phyloP scores from a whole-genome alignment of 2,329 filamentous ascomycete genomes.

The Endoconidiophora polonica region DNA sequence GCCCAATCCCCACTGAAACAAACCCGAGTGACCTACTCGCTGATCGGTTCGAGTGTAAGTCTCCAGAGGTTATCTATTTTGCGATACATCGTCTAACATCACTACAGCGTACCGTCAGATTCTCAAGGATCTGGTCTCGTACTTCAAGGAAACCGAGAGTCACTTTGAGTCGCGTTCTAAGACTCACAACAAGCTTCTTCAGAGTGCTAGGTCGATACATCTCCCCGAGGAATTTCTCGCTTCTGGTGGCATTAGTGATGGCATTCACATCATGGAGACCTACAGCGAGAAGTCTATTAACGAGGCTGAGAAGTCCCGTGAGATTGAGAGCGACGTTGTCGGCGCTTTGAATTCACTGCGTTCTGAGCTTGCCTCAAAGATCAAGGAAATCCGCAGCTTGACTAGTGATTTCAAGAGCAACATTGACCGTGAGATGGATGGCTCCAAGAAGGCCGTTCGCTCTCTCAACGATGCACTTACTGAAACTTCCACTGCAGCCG shows the following conservation, averaged over 20 bases:
- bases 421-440: conserved; percentile 87
- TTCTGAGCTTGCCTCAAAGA: conserved; percentile 84
- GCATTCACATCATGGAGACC: conserved; percentile 59
- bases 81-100: conserved; percentile 3
- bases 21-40: conserved; percentile 79
- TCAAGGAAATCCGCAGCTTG: conserved; percentile 92
- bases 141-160: conserved; percentile 80
- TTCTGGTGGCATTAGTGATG: conserved; percentile 75
- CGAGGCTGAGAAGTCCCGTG: conserved; percentile 75
- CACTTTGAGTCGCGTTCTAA: conserved; percentile 81
- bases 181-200: conserved; percentile 63
- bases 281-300: conserved; percentile 67
- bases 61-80: background rate
- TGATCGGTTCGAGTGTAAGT: conserved; percentile 71
- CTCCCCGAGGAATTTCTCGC: conserved; percentile 61
- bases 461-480: conserved; percentile 68
- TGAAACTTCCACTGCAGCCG: conserved; percentile 51
- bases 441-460: conserved; percentile 61
- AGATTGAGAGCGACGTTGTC: conserved; percentile 86
- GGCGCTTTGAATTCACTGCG: conserved; percentile 69
- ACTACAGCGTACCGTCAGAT: conserved; percentile 76
- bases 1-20: conserved; percentile 73
- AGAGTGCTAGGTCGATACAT: conserved; percentile 64
- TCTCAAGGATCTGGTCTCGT: conserved; percentile 82
- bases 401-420: conserved; percentile 94